Evolutionary conservation across 1,284 basidiomycete species (phyloP).

Genomic region (Cryptococcus hybrid): DNA sequence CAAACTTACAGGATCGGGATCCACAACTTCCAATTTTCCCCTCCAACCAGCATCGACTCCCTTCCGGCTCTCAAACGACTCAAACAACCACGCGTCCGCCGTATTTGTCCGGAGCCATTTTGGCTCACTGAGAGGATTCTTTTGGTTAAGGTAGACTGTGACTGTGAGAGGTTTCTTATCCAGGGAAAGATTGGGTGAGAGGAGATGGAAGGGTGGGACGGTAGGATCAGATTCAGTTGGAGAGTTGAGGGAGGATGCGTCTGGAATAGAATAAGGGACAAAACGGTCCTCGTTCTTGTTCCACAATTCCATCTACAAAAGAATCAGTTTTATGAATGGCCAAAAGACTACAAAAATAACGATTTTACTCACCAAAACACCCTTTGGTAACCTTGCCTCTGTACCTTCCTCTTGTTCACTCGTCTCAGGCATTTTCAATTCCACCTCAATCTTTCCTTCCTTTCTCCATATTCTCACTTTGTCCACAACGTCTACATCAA

Average conservation of each 20-base stretch:
- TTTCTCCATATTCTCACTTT: constrained; percentile 74
- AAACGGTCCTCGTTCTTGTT: constrained; percentile 44
- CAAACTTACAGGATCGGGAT: constrained; percentile 84
- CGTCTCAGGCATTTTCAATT: constrained; percentile 53
- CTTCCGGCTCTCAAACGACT: constrained; percentile 58
- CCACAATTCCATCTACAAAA: constrained; percentile 43
- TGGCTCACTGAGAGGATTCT: constrained; percentile 84
- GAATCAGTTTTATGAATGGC: neutral
- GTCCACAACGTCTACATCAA: constrained; percentile 84
- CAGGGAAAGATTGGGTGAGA: neutral
- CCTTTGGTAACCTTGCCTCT: constrained; percentile 30
- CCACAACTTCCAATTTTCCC: constrained; percentile 83
- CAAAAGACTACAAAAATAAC: constrained; percentile 36
- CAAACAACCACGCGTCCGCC: constrained; percentile 86
- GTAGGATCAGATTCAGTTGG: neutral
- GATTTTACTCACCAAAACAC: constrained; percentile 44
- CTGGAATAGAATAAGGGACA: constrained; percentile 31
- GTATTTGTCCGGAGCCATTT: constrained; percentile 95
- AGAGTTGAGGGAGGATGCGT: constrained; percentile 18
- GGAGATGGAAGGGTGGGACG: constrained; percentile 9
- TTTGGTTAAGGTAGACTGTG: constrained; percentile 70
- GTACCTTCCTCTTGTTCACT: constrained; percentile 7
- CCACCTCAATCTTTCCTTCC: constrained; percentile 82
- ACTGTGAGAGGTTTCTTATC: constrained; percentile 37
- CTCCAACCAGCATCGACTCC: constrained; percentile 76